Conservation (phyloP, 2,329 filamentous ascomycete genomes). For the Xenoacremonium recifei region DNA sequence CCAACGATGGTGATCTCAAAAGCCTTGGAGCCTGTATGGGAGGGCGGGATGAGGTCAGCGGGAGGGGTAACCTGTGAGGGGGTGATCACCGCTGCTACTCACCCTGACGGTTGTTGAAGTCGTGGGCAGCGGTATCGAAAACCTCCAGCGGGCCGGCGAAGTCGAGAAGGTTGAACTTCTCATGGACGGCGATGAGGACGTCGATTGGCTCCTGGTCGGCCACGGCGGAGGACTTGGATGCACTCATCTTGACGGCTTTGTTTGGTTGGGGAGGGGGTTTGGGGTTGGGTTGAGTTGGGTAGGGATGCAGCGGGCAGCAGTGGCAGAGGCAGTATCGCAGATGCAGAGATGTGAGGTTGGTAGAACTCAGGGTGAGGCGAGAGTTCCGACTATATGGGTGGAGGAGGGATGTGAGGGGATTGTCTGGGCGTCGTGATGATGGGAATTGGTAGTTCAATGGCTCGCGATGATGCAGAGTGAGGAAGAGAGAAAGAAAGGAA, state of each 20-base stretch:
- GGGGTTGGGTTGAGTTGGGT: slow-evolving; percentile 15
- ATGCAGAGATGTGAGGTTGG: slow-evolving; percentile 10
- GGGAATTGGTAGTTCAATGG: slow-evolving; percentile 21
- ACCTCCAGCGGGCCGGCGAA: slow-evolving; percentile 56
- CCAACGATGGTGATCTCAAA: slow-evolving; percentile 58
- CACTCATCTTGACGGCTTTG: slow-evolving; percentile 50
- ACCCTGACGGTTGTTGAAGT: slow-evolving; percentile 52
- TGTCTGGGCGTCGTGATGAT: slow-evolving; percentile 9
- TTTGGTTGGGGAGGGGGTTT: slow-evolving; percentile 23
- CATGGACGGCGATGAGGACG: slow-evolving; percentile 59
- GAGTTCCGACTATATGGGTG: slow-evolving; percentile 2
- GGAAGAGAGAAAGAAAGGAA: slow-evolving; percentile 20
- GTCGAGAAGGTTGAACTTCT: slow-evolving; percentile 59
- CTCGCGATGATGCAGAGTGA: slow-evolving; percentile 18
- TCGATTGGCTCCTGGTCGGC: slow-evolving; percentile 57
- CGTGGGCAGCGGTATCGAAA: slow-evolving; percentile 49
- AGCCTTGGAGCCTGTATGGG: slow-evolving; percentile 47
- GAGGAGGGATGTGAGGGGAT: slow-evolving; percentile 1
- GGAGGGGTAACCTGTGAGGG: slow-evolving; percentile 16
- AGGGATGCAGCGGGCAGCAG: background rate
- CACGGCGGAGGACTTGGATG: slow-evolving; percentile 57
- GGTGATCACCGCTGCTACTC: slow-evolving; percentile 24
- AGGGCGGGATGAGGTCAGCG: slow-evolving; percentile 22
- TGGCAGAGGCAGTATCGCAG: slow-evolving; percentile 2
- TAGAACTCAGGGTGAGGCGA: slow-evolving; percentile 7